phyloP scores from a whole-genome alignment of 2,329 filamentous ascomycete species.

The Plectosphaerella sp. region DNA sequence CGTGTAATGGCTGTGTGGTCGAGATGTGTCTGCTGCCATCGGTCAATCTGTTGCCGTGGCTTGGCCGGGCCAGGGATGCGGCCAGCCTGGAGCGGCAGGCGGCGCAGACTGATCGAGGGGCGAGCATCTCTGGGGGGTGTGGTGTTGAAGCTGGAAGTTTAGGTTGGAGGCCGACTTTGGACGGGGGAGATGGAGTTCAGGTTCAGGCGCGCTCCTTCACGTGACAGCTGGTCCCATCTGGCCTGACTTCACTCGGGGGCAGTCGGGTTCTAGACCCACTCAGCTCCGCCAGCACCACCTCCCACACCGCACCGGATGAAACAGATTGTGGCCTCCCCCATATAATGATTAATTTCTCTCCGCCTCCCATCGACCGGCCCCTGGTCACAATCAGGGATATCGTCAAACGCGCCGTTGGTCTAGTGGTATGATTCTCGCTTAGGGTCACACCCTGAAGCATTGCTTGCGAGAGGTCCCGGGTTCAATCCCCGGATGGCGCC shows the following conservation, averaged over 20 bases:
- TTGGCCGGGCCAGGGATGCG: not conserved
- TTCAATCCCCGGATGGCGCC: conserved; percentile 6
- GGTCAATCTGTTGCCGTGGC: not conserved
- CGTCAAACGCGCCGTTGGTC: conserved; percentile 5
- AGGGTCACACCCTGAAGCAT: conserved; percentile 12
- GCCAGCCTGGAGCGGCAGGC: conserved; percentile 20
- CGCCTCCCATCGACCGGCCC: not conserved
- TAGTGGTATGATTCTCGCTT: conserved; percentile 11
- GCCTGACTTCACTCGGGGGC: too few relatives aligned
- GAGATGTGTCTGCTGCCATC: not conserved
- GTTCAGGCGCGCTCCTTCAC: too few relatives aligned
- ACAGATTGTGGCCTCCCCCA: too few relatives aligned
- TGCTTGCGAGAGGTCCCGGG: conserved; percentile 6
- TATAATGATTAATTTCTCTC: too few relatives aligned
- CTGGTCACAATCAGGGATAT: not conserved
- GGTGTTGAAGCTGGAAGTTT: too few relatives aligned
- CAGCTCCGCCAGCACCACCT: too few relatives aligned
- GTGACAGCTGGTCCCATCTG: too few relatives aligned
- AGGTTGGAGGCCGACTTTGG: too few relatives aligned
- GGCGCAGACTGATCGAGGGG: conserved; percentile 27
- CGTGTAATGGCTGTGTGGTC: not conserved
- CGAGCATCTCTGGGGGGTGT: conserved; percentile 20
- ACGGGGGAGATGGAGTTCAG: too few relatives aligned
- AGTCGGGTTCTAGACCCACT: too few relatives aligned
- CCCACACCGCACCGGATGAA: too few relatives aligned